These are phyloP conservation scores for Begonia loranthoides DNA, from an alignment of 306 rosid species.

Conservation along the genomic window DNA sequence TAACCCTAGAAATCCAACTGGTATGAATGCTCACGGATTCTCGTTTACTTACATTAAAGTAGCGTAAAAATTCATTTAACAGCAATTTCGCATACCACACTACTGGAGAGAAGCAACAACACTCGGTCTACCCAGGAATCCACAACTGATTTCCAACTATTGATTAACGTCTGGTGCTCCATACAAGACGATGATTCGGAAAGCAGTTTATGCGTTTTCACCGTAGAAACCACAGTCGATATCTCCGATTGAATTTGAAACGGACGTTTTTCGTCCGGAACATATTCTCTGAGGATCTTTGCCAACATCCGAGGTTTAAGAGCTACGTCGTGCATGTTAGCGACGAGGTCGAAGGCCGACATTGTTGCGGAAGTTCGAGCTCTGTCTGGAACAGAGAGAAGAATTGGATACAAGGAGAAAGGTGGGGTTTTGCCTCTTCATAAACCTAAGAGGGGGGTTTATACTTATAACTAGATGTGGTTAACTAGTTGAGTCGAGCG, in stretches of 20 bases:
- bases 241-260: conserved; percentile 28
- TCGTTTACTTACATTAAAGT: no score
- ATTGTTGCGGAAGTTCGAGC: conserved; percentile 17
- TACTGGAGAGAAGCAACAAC: conserved; percentile 26
- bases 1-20: no score
- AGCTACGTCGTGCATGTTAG: conserved; percentile 51
- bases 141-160: conserved; percentile 53
- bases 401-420: not conserved
- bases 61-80: no score
- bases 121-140: conserved; percentile 58
- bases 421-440: no score
- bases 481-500: no score
- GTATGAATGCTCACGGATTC: no score
- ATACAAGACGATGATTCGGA: conserved; percentile 28
- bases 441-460: no score
- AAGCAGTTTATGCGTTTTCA: conserved; percentile 53
- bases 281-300: conserved; percentile 30
- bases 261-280: conserved; percentile 32
- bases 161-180: conserved; percentile 21
- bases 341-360: conserved; percentile 45
- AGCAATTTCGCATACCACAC: conserved; percentile 28
- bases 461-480: no score
- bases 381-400: not conserved
- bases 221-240: conserved; percentile 26
- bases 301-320: conserved; percentile 61